A percentile compares a stretch with the other conserved stretches of the same genome.
phyloP scores from a whole-genome alignment of 1,139 yeast species.

The Blastobotrys elegans region DNA sequence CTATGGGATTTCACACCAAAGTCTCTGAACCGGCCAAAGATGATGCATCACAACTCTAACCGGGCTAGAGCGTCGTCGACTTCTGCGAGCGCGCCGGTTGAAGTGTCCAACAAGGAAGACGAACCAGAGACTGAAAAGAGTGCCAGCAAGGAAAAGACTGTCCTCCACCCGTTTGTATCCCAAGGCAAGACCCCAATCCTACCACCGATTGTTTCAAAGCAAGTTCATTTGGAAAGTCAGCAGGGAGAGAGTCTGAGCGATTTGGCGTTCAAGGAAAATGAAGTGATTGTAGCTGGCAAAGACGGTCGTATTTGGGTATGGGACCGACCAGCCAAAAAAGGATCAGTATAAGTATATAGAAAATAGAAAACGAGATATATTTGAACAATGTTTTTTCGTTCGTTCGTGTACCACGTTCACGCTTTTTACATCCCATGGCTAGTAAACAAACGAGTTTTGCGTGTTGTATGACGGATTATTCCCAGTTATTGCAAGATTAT shows the following conservation, averaged over 20 bases:
- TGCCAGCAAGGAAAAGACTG: neutral
- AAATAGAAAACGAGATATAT: no score
- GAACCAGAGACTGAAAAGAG: neutral
- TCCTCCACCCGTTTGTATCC: conserved; percentile 29
- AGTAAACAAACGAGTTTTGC: no score
- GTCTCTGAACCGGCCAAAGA: conserved; percentile 39
- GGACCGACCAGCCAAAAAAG: conserved; percentile 42
- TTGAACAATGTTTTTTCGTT: no score
- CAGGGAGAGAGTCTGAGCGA: conserved; percentile 30
- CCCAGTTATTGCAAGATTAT: no score
- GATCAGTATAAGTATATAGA: no score
- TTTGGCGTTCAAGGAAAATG: conserved; percentile 24
- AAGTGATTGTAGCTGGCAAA: conserved; percentile 25
- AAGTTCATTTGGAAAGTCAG: conserved; percentile 22
- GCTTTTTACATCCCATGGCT: no score
- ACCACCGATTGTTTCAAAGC: conserved; percentile 28
- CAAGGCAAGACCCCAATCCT: conserved; percentile 26
- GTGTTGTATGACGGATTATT: no score
- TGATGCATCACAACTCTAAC: conserved; percentile 11
- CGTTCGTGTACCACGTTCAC: no score
- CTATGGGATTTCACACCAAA: conserved; percentile 73
- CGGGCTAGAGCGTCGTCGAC: conserved; percentile 2
- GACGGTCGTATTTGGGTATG: conserved; percentile 35
- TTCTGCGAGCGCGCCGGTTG: conserved; percentile 1
- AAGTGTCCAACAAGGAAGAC: neutral